Evolutionary conservation across 345 rosid genomes (phyloP).

Genomic region (Xanthoceras sorbifolium): DNA sequence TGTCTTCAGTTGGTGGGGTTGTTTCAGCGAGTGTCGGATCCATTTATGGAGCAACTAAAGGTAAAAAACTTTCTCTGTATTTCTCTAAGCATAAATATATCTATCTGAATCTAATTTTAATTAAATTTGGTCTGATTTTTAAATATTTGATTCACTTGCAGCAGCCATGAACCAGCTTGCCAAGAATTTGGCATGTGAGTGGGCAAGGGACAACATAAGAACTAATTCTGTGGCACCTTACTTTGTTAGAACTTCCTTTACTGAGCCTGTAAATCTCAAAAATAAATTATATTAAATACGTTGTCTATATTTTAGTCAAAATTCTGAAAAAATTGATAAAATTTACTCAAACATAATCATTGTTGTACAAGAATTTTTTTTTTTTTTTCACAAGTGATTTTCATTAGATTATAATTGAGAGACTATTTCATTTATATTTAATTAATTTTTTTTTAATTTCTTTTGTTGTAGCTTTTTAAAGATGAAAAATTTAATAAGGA

Average conservation of each 20-base stretch:
- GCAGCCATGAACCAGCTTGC: constrained; percentile 47
- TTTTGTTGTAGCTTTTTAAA: background rate
- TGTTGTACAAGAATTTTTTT: too few species aligned
- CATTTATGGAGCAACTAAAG: constrained; percentile 48
- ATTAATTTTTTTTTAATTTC: background rate
- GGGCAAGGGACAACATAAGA: constrained; percentile 57
- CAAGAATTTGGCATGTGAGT: constrained; percentile 51
- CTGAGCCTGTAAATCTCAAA: background rate
- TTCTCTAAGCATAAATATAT: too few species aligned
- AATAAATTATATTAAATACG: too few species aligned
- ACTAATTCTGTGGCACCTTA: constrained; percentile 43
- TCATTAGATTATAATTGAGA: too few species aligned
- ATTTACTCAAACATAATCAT: too few species aligned
- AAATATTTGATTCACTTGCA: constrained; percentile 27
- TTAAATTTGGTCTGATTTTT: background rate
- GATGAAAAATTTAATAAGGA: constrained; percentile 21
- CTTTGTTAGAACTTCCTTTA: constrained; percentile 8
- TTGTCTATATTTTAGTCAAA: too few species aligned
- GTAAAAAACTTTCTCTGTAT: constrained; percentile 27
- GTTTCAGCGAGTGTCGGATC: constrained; percentile 26
- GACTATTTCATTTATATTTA: too few species aligned
- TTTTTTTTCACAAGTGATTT: too few species aligned
- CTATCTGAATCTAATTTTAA: too few species aligned
- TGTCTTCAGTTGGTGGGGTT: constrained; percentile 51
- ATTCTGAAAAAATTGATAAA: too few species aligned